Evolutionary conservation across 2,329 filamentous ascomycete species (phyloP).

Genomic region (Orbilia blumenaviensis): DNA sequence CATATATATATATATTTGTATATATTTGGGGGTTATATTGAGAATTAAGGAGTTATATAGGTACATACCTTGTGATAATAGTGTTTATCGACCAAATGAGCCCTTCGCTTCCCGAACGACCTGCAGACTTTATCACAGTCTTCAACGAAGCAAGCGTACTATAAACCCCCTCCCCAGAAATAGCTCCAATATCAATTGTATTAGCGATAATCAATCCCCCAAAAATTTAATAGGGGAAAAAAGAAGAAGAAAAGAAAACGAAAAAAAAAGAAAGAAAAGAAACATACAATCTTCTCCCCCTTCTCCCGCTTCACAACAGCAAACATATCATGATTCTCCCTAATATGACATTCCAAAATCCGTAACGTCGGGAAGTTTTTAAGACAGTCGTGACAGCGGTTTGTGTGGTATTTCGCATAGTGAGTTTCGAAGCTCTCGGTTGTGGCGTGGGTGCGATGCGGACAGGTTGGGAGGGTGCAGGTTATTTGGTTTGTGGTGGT

Average conservation of each 20-base stretch:
- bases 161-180: too few relatives aligned
- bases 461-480: slow-evolving; percentile 40
- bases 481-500: slow-evolving; percentile 14
- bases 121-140: slow-evolving; percentile 49
- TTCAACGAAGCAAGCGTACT: slow-evolving; percentile 45
- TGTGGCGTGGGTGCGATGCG: slow-evolving; percentile 30
- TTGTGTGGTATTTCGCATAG: slow-evolving; percentile 45
- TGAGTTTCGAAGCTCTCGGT: slow-evolving; percentile 39
- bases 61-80: slow-evolving; percentile 36
- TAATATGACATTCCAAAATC: slow-evolving; percentile 50
- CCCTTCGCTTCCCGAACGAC: slow-evolving; percentile 27
- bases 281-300: slow-evolving; percentile 51
- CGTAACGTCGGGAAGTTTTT: slow-evolving; percentile 46
- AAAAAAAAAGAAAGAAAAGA: too few relatives aligned
- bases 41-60: background rate
- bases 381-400: slow-evolving; percentile 46
- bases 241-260: too few relatives aligned
- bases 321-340: slow-evolving; percentile 54
- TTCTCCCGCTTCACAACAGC: slow-evolving; percentile 32
- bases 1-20: background rate
- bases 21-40: too few relatives aligned
- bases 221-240: background rate
- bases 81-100: slow-evolving; percentile 49
- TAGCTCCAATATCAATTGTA: background rate
- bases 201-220: too few relatives aligned